phyloP scores from a whole-genome alignment of 2,329 filamentous ascomycete species.

The Fusarium napiforme region DNA sequence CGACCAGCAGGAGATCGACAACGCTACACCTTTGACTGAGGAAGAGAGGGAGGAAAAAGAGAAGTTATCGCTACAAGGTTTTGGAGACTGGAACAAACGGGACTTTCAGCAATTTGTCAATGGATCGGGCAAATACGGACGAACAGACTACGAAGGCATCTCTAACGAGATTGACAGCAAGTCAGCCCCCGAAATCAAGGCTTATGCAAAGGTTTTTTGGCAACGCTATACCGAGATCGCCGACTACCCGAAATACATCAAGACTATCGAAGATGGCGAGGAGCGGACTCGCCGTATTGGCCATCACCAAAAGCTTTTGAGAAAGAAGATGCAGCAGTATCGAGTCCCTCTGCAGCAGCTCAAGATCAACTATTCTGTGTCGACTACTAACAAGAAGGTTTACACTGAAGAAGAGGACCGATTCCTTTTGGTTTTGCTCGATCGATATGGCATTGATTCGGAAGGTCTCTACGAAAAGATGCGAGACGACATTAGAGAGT shows the following conservation, averaged over 20 bases:
- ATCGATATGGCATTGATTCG: conserved; percentile 90
- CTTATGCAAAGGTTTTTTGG: conserved; percentile 97
- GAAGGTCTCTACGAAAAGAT: conserved; percentile 93
- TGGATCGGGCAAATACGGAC: conserved; percentile 91
- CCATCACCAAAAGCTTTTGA: conserved; percentile 90
- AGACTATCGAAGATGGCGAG: conserved; percentile 91
- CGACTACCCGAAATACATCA: conserved; percentile 89
- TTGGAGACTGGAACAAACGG: conserved; percentile 93
- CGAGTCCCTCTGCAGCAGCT: conserved; percentile 97
- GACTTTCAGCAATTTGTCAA: conserved; percentile 99
- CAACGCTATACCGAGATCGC: conserved; percentile 90
- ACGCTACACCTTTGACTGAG: conserved; percentile 86
- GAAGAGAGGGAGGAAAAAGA: conserved; percentile 91
- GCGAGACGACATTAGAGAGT: conserved; percentile 95
- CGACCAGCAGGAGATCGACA: conserved; percentile 93
- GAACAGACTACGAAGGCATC: conserved; percentile 85
- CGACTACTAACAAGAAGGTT: conserved; percentile 99
- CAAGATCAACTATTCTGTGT: conserved; percentile 98
- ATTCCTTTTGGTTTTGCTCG: conserved; percentile 91
- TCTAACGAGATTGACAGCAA: conserved; percentile 93
- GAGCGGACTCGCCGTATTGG: conserved; percentile 89
- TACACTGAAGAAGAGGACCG: conserved; percentile 99
- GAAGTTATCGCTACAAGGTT: conserved; percentile 82
- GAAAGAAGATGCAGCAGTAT: conserved; percentile 95
- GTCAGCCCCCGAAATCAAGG: conserved; percentile 82